A percentile compares a stretch with the other conserved stretches of the same genome.
Evolutionary conservation across 2,329 filamentous ascomycete species (phyloP).

Genomic region (Spiromastix sp.): DNA sequence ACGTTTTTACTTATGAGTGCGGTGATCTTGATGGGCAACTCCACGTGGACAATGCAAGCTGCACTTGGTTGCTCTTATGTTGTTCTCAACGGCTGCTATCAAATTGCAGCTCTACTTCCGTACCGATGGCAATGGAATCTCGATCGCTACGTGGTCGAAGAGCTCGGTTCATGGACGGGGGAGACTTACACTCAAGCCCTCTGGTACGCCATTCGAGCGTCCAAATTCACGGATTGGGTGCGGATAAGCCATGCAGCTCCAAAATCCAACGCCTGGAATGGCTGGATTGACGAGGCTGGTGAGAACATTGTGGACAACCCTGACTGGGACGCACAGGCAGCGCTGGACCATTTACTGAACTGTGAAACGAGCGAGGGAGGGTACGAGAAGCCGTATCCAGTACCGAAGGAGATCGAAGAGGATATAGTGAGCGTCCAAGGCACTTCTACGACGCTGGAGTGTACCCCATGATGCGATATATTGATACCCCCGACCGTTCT

Average conservation of each 20-base stretch:
- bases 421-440: too few relatives aligned
- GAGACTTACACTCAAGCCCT: constrained; percentile 47
- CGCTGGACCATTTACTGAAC: constrained; percentile 1
- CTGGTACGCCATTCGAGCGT: constrained; percentile 50
- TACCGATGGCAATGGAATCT: constrained; percentile 47
- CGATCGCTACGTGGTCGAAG: constrained; percentile 37
- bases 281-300: constrained; percentile 36
- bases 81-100: constrained; percentile 50
- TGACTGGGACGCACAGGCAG: constrained; percentile 8
- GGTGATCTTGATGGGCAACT: constrained; percentile 53
- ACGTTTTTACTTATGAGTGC: constrained; percentile 52
- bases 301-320: constrained; percentile 8
- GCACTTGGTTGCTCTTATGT: constrained; percentile 50
- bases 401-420: too few relatives aligned
- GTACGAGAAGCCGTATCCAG: too few relatives aligned
- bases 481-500: too few relatives aligned
- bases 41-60: constrained; percentile 50
- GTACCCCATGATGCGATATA: too few relatives aligned
- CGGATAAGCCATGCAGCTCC: constrained; percentile 43
- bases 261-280: constrained; percentile 41
- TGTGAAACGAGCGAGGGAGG: constrained; percentile 4
- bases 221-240: constrained; percentile 44
- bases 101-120: constrained; percentile 43
- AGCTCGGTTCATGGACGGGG: constrained; percentile 34
- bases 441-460: too few relatives aligned